Base-by-base conservation (phyloP, 2,329 filamentous ascomycete species). In the Fusarium equiseti region DNA sequence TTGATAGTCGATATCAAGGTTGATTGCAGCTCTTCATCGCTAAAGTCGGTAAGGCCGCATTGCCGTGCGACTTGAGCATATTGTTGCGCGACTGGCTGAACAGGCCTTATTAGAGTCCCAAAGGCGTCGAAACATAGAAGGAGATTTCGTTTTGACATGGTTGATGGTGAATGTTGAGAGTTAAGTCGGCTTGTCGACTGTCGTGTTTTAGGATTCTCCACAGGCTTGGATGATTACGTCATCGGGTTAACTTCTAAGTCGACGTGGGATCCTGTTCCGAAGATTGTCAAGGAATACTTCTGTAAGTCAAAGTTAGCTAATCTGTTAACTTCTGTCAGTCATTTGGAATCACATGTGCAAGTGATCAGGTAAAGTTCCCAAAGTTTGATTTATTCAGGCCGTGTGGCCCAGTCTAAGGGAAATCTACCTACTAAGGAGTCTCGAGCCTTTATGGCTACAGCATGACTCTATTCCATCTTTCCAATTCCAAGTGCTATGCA, bases 61-160 rank as follows among this genome's bases (percentile, higher is more conserved):
- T 73, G 66, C 0, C 71, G 59, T 1, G 71, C 71, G 10, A 73
- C 59, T 3, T 74, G 68, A 0, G 69, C 59, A 4, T 73, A 73
- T 40, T 73, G 71, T 6, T 56, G 59, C 1, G 60, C 57, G 6
- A 70, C 69, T 3, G 69, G 68, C 1, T 50, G 58, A 15, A 57
- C n/a, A 3, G 71, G 71, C 8, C 66, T 35, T 6, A 73, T 70
- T 0, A 73, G 10, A 0, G 71, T 73, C 2, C 71, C 71, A 1
- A 74, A 73, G 0, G 71, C 71, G 7, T 73, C 71, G 40, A 73
- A 73, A 10, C 71, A 74, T 13, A 73, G 9, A 0, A 73, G 52
- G 0, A 73, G 60, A 22, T 71, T 72, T 16, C 55, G 42, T 5
- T 49, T 74, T 26, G 59, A 64, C 87, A 86, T 73, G 27, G 12